phyloP scores from a whole-genome alignment of 1,139 yeast genomes.

The Debaryomyces fabryi region DNA sequence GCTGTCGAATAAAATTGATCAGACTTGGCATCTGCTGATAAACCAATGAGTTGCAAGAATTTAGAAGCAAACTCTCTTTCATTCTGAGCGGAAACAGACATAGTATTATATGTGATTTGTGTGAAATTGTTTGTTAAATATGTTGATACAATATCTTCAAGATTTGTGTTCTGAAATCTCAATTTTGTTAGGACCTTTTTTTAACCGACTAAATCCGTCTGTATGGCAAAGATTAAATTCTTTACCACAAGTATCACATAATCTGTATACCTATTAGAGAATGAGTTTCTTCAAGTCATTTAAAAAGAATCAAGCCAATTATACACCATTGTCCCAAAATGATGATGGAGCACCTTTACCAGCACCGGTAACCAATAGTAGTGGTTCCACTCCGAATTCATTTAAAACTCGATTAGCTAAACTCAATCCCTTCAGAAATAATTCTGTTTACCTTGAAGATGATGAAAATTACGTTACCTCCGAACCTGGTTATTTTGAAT shows the following conservation, averaged over 20 bases:
- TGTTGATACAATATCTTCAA: neutral
- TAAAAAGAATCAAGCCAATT: conserved; percentile 20
- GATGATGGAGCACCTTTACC: conserved; percentile 44
- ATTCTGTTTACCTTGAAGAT: conserved; percentile 43
- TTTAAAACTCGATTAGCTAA: conserved; percentile 34
- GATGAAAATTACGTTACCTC: conserved; percentile 49
- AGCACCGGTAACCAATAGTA: conserved; percentile 37
- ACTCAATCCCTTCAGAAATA: conserved; percentile 44
- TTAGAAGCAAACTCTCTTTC: conserved; percentile 35
- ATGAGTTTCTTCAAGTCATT: conserved; percentile 48
- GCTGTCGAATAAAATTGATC: conserved; percentile 34
- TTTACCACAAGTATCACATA: neutral
- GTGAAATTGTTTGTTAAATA: neutral
- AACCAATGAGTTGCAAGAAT: conserved; percentile 36
- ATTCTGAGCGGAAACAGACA: conserved; percentile 7
- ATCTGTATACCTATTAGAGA: neutral
- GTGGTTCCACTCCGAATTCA: conserved; percentile 18
- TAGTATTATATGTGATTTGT: neutral
- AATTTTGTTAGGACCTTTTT: neutral
- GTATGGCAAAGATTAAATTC: neutral
- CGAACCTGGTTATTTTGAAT: conserved; percentile 49
- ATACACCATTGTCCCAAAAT: conserved; percentile 36
- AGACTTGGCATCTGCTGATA: conserved; percentile 28
- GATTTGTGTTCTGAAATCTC: conserved; percentile 5
- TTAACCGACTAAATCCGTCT: neutral